These are phyloP conservation scores for Nicotiana knightiana DNA, from an alignment of 257 asterid species.

Conservation along the genomic window DNA sequence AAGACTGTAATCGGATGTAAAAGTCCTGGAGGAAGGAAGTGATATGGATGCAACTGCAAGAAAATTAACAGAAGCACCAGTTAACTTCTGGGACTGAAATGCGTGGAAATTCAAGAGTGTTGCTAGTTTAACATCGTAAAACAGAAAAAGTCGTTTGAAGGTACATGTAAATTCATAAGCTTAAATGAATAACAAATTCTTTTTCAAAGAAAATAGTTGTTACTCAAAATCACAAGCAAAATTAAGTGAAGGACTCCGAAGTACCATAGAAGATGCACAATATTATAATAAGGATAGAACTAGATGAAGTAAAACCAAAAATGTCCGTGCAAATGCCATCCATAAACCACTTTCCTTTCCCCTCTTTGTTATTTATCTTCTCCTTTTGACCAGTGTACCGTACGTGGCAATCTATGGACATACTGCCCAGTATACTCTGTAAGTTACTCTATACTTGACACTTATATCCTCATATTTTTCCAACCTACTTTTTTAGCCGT, in stretches of 20 bases:
- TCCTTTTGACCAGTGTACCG: background rate
- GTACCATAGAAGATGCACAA: background rate
- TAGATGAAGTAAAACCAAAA: background rate
- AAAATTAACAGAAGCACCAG: constrained; percentile 7
- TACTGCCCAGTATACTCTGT: background rate
- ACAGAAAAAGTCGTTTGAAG: background rate
- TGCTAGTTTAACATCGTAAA: background rate
- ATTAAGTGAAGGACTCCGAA: background rate
- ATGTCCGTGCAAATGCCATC: background rate
- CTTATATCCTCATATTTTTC: background rate
- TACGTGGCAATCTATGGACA: background rate
- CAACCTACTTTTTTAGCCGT: background rate
- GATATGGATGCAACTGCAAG: constrained; percentile 78
- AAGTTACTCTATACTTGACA: background rate
- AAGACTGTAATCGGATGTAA: constrained; percentile 68
- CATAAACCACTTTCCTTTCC: background rate
- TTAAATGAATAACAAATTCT: background rate
- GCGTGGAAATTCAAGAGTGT: background rate
- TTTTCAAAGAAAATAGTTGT: background rate
- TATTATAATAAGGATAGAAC: background rate
- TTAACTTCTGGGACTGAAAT: background rate
- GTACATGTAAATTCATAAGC: background rate
- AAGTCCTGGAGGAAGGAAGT: constrained; percentile 78
- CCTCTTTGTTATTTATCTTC: background rate
- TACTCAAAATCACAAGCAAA: background rate